Evolutionary conservation across 2,329 filamentous ascomycete species (phyloP).

Genomic region (Calonectria montana): DNA sequence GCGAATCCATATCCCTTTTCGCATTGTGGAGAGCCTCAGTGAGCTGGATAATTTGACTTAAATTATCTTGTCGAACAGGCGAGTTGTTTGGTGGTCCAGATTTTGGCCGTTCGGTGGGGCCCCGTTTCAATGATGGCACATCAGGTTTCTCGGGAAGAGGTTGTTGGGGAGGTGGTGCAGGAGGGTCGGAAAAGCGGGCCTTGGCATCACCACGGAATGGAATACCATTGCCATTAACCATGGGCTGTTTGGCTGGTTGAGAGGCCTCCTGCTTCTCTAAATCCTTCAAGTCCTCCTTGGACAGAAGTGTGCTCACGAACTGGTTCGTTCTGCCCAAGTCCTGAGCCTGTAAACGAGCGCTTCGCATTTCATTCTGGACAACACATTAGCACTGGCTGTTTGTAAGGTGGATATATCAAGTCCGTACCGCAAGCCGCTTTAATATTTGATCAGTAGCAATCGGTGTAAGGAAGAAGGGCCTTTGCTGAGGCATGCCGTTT

Average conservation of each 20-base stretch:
- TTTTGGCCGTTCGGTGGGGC: constrained; percentile 80
- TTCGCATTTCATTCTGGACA: constrained; percentile 85
- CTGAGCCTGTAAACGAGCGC: constrained; percentile 86
- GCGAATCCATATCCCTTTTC: constrained; percentile 88
- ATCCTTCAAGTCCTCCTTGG: constrained; percentile 75
- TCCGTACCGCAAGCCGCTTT: constrained; percentile 63
- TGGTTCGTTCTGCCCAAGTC: constrained; percentile 86
- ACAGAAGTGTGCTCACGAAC: constrained; percentile 81
- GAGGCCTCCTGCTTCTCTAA: constrained; percentile 61
- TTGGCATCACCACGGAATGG: constrained; percentile 79
- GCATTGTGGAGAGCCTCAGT: constrained; percentile 87
- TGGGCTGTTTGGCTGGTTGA: constrained; percentile 60
- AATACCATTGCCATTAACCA: constrained; percentile 63
- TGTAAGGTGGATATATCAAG: not conserved
- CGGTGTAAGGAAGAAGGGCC: constrained; percentile 87
- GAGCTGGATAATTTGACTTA: constrained; percentile 83
- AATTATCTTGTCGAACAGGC: constrained; percentile 68
- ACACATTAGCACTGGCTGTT: constrained; percentile 34
- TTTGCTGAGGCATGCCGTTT: constrained; percentile 76
- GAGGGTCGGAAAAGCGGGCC: constrained; percentile 89
- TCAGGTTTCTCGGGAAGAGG: constrained; percentile 95
- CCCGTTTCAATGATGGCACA: constrained; percentile 77
- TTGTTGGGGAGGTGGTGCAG: constrained; percentile 92
- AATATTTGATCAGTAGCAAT: constrained; percentile 96
- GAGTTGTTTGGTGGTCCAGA: constrained; percentile 63